Conservation (phyloP, 2,329 filamentous ascomycete species). For the Malbranchea cinnamomea region DNA sequence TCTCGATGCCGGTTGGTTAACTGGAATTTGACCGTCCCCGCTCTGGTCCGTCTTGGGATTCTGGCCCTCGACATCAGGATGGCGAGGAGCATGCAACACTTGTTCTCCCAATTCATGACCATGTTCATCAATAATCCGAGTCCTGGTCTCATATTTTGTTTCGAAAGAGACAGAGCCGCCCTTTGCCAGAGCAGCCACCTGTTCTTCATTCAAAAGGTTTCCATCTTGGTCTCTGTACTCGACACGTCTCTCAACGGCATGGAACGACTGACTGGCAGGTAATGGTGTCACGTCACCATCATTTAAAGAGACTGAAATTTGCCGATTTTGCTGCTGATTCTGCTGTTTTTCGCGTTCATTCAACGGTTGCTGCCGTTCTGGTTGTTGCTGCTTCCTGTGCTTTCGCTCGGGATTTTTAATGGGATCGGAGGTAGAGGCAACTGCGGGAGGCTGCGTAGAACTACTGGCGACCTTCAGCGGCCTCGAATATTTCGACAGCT, state of each 20-base stretch:
- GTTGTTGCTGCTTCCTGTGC: constrained; percentile 9
- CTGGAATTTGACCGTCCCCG: constrained; percentile 14
- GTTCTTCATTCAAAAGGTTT: constrained; percentile 68
- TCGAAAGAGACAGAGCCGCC: constrained; percentile 91
- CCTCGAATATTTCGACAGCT: constrained; percentile 27
- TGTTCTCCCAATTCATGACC: constrained; percentile 57
- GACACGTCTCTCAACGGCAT: constrained; percentile 59
- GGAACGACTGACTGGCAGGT: constrained; percentile 17
- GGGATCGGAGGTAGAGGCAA: constrained; percentile 14
- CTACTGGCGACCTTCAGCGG: constrained; percentile 8
- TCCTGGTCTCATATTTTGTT: constrained; percentile 91
- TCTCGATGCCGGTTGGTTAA: constrained; percentile 26
- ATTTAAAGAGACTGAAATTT: no score
- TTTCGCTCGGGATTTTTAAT: constrained; percentile 9
- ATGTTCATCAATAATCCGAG: constrained; percentile 61
- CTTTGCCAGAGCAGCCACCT: constrained; percentile 55
- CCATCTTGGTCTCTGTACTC: constrained; percentile 94
- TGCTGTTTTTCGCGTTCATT: constrained; percentile 11
- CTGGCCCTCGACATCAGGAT: constrained; percentile 42
- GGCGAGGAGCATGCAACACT: constrained; percentile 34
- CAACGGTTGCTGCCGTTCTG: constrained; percentile 12
- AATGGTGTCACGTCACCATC: constrained; percentile 21
- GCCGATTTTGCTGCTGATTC: no score
- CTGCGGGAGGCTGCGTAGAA: constrained; percentile 8
- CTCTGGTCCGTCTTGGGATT: constrained; percentile 41